A percentile compares a stretch with the other conserved stretches of the same genome.
Conservation (phyloP, 2,329 filamentous ascomycete genomes). For the Calonectria pteridis region DNA sequence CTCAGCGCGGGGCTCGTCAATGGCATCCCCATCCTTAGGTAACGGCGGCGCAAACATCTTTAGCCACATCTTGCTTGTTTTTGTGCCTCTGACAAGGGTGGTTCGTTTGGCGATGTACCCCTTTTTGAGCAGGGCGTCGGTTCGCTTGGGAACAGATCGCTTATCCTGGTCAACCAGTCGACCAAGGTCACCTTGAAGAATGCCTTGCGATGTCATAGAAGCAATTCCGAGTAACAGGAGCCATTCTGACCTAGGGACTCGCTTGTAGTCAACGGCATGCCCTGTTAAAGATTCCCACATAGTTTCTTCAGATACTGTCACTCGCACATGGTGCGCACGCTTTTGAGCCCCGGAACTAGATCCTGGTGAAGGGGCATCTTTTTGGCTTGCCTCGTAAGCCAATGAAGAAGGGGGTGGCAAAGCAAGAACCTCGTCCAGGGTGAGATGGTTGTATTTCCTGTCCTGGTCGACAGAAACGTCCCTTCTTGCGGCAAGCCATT, state of each 20-base stretch:
- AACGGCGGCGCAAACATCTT: slow-evolving; percentile 65
- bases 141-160: slow-evolving; percentile 72
- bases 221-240: slow-evolving; percentile 69
- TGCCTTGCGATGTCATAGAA: slow-evolving; percentile 65
- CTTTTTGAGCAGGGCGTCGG: slow-evolving; percentile 69
- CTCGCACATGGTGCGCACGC: slow-evolving; percentile 36
- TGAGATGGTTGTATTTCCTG: slow-evolving; percentile 53
- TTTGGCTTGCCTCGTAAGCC: neutral
- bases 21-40: slow-evolving; percentile 49
- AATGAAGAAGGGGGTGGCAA: slow-evolving; percentile 28
- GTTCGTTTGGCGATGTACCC: slow-evolving; percentile 73
- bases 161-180: slow-evolving; percentile 72
- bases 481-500: slow-evolving; percentile 50
- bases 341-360: neutral
- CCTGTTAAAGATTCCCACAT: slow-evolving; percentile 72
- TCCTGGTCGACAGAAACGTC: slow-evolving; percentile 52
- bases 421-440: slow-evolving; percentile 49
- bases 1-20: slow-evolving; percentile 44
- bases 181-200: slow-evolving; percentile 71
- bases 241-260: slow-evolving; percentile 71
- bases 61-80: slow-evolving; percentile 74
- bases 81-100: slow-evolving; percentile 68
- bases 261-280: slow-evolving; percentile 70
- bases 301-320: slow-evolving; percentile 66
- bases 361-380: slow-evolving; percentile 18